Percentiles rank a stretch among this genome's conserved stretches.
Evolutionary conservation across 2,329 filamentous ascomycete species (phyloP).

Genomic region (Aspergillus tubingensis): DNA sequence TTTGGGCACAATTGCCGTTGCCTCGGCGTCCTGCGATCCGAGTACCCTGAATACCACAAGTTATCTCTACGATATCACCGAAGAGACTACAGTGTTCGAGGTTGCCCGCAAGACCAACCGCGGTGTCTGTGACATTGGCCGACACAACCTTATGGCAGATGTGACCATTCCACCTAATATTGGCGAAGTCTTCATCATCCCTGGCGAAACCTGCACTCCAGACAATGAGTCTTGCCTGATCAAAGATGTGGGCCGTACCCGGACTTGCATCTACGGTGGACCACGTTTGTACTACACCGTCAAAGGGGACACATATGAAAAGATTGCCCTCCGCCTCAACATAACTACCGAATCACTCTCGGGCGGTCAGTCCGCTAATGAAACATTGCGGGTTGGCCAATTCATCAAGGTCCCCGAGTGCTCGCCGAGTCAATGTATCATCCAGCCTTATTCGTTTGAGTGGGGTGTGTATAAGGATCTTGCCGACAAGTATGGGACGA

Average conservation of each 20-base stretch:
- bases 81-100: slow-evolving; percentile 11
- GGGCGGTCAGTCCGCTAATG: not conserved
- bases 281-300: slow-evolving; percentile 23
- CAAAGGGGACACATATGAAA: slow-evolving; percentile 19
- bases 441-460: slow-evolving; percentile 18
- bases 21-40: slow-evolving; percentile 6
- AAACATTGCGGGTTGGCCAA: slow-evolving; percentile 3
- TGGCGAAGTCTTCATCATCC: slow-evolving; percentile 17
- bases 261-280: slow-evolving; percentile 20
- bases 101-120: slow-evolving; percentile 12
- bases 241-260: slow-evolving; percentile 1
- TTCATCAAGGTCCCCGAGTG: slow-evolving; percentile 20
- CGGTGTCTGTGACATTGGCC: slow-evolving; percentile 18
- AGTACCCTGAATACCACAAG: slow-evolving; percentile 10
- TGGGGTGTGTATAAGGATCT: slow-evolving; percentile 24
- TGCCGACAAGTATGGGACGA: slow-evolving; percentile 18
- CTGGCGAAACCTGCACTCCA: slow-evolving; percentile 15
- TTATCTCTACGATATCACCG: not conserved
- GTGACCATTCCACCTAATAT: slow-evolving; percentile 19
- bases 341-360: slow-evolving; percentile 15
- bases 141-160: slow-evolving; percentile 20
- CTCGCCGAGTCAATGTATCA: slow-evolving; percentile 14
- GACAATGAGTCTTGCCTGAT: slow-evolving; percentile 19
- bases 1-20: not conserved
- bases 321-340: slow-evolving; percentile 17